Evolutionary conservation across 345 rosid genomes (phyloP), one percentile per base, ranked within the genome.

Genomic region (Zanthoxylum bungeanum): DNA sequence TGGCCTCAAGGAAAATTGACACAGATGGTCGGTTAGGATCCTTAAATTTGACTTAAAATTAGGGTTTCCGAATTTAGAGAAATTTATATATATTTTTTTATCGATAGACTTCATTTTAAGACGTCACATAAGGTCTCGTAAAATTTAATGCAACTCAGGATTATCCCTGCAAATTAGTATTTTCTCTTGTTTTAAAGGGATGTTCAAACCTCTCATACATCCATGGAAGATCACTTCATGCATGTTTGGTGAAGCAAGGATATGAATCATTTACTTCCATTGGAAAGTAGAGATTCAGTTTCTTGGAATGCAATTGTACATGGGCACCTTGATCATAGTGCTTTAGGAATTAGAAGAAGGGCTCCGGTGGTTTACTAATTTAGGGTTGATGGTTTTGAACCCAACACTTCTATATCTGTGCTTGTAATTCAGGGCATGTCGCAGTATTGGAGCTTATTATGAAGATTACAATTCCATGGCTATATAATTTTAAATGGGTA

Each of bases 231-330:
- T 81, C 83, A 14, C 11, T 86, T 58, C 96, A 88, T 60, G 84
- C 79, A 44, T 76, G 72, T 71, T 27, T 85, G 71, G 75, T 83
- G 77, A 92, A 87, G 81, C 85, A 75, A 66, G 91, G 92, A 21
- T 75, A 82, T 14, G 86, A 81, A 3, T 77, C 84, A 12, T 84
- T 72, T 39, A 63, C 83, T 63, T 86, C 90, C 51, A 65, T 83
- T 1, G 87, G 86, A 50, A 88, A 65, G 28, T 62, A 73, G 69
- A 59, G 93, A 92, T 68, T 90, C 91, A 3, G 80, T 92, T 68
- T 81, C 94, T 70, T 90, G 96, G 94, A 92, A 90, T 62, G 82
- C 86, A 36, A 61, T 92, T 53, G 76, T 87, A 47, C 78, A 80
- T 27, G 90, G 93, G 53, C 66, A 80, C 64, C 83, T 87, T 1